A percentile compares a stretch with the other conserved stretches of the same genome.
Conservation (phyloP, 805 yeast species). For the Kodamaea kaohsiungensis region DNA sequence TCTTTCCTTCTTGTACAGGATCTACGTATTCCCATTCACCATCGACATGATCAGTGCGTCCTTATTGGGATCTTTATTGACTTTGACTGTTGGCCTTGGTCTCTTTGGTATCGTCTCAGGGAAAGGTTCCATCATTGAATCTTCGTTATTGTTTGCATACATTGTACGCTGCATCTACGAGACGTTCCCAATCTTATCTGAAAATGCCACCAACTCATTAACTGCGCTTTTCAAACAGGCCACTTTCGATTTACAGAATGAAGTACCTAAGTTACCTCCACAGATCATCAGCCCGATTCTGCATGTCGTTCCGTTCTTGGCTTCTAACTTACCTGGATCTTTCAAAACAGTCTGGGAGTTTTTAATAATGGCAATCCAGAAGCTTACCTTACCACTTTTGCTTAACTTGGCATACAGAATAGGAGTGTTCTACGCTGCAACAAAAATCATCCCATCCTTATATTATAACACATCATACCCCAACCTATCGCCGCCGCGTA, state of each 20-base stretch:
- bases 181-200: slow-evolving; percentile 84
- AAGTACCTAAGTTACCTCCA: slow-evolving; percentile 39
- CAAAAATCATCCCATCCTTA: slow-evolving; percentile 86
- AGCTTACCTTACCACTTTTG: slow-evolving; percentile 78
- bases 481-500: slow-evolving; percentile 37
- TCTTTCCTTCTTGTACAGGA: slow-evolving; percentile 75
- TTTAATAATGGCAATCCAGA: slow-evolving; percentile 50
- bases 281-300: slow-evolving; percentile 27
- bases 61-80: slow-evolving; percentile 79
- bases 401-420: slow-evolving; percentile 83
- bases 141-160: slow-evolving; percentile 83
- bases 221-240: slow-evolving; percentile 35
- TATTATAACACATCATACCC: slow-evolving; percentile 43
- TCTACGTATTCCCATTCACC: slow-evolving; percentile 74
- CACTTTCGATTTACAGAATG: slow-evolving; percentile 32
- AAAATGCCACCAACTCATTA: slow-evolving; percentile 39
- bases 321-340: slow-evolving; percentile 54
- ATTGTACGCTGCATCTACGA: slow-evolving; percentile 92
- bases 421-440: slow-evolving; percentile 85
- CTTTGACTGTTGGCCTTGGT: slow-evolving; percentile 72
- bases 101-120: slow-evolving; percentile 81
- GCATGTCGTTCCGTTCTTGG: slow-evolving; percentile 43
- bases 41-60: slow-evolving; percentile 77
- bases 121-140: slow-evolving; percentile 87
- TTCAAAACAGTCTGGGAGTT: slow-evolving; percentile 57